These are phyloP conservation scores for Primulina tabacum DNA, from an alignment of 257 asterid species.

Conservation along the genomic window DNA sequence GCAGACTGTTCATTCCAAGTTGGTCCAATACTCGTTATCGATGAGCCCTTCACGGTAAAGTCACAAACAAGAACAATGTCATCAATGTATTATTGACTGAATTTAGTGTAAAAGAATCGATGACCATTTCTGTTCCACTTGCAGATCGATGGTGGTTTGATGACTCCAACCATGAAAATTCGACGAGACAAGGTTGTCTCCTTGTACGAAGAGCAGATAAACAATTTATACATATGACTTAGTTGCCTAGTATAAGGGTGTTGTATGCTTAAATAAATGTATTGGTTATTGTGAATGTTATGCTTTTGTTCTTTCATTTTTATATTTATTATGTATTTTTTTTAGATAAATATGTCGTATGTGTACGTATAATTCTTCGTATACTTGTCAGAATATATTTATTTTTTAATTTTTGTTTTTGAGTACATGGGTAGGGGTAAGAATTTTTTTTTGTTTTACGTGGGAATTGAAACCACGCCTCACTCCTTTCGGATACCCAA, in stretches of 20 bases:
- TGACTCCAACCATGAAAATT: conserved; percentile 96
- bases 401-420: no score
- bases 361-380: no score
- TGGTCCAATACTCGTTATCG: conserved; percentile 72
- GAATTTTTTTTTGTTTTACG: no score
- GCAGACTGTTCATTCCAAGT: conserved; percentile 73
- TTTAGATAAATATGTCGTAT: no score
- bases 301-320: not conserved
- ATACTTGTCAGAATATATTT: no score
- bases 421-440: no score
- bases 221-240: conserved; percentile 48
- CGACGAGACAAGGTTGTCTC: conserved; percentile 69
- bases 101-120: not conserved
- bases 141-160: conserved; percentile 82
- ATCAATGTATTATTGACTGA: not conserved
- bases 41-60: conserved; percentile 80
- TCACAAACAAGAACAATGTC: conserved; percentile 1
- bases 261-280: not conserved
- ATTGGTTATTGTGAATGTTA: not conserved
- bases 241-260: not conserved
- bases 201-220: conserved; percentile 62
- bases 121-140: conserved; percentile 16
- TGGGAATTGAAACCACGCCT: no score
- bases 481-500: no score
- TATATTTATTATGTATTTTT: no score